phyloP scores from a whole-genome alignment of 1,284 basidiomycete species.

The Rhodotorula mucilaginosa region DNA sequence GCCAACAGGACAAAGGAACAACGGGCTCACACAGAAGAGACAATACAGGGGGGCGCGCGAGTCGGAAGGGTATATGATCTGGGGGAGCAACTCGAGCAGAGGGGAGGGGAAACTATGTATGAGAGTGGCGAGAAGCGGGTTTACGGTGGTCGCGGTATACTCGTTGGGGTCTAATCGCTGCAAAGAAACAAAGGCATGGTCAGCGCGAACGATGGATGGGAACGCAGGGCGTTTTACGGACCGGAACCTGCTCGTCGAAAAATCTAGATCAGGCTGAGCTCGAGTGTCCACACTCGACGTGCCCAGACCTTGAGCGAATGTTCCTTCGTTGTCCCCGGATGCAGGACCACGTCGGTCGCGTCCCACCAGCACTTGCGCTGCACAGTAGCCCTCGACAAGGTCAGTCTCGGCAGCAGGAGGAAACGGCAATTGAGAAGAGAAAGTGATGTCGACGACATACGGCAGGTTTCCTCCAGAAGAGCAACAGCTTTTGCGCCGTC shows the following conservation, averaged over 20 bases:
- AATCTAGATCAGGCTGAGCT: constrained; percentile 66
- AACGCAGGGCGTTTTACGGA: neutral
- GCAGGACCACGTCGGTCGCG: constrained; percentile 82
- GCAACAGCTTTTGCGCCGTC: constrained; percentile 91
- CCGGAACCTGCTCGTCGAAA: neutral
- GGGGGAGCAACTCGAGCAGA: no score
- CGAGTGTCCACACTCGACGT: constrained; percentile 95
- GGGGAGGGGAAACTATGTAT: no score
- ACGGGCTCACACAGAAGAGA: no score
- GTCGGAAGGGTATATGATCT: no score
- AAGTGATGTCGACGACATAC: constrained; percentile 56
- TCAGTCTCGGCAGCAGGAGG: constrained; percentile 14
- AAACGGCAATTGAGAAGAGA: constrained; percentile 20
- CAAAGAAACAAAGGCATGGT: neutral
- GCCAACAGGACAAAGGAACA: neutral
- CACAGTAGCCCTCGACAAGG: neutral
- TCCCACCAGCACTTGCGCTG: constrained; percentile 99
- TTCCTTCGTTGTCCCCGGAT: constrained; percentile 54
- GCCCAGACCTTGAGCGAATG: constrained; percentile 85
- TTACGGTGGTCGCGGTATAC: no score
- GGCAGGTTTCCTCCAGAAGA: constrained; percentile 99
- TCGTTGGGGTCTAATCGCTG: no score
- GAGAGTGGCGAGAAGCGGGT: no score
- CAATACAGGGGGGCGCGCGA: no score
- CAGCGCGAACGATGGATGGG: neutral